Percentiles rank a stretch among this genome's conserved stretches.
These are phyloP conservation scores for Mortierella sp. DNA, from an alignment of 371 early-diverging fungal species.

Conservation along the genomic window DNA sequence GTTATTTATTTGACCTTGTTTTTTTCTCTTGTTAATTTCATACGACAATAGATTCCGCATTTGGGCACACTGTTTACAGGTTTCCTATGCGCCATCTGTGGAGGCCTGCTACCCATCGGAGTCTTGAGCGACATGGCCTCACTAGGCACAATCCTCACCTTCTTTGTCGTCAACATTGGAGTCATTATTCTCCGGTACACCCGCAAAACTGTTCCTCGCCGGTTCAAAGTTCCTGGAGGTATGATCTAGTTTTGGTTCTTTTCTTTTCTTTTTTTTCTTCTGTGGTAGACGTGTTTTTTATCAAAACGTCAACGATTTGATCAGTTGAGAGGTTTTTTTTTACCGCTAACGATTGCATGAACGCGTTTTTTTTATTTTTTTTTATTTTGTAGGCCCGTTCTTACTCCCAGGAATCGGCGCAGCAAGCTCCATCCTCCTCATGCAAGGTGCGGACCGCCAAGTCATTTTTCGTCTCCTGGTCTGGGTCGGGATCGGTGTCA, in stretches of 20 bases:
- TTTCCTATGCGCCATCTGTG: constrained; percentile 74
- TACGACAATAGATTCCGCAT: constrained; percentile 79
- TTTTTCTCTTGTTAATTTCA: constrained; percentile 64
- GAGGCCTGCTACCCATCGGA: constrained; percentile 86
- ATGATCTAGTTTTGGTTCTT: not conserved
- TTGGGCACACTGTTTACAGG: constrained; percentile 81
- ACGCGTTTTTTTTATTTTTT: not conserved
- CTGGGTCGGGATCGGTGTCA: constrained; percentile 47
- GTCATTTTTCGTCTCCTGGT: constrained; percentile 48
- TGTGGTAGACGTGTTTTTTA: too few relatives aligned
- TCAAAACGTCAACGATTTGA: too few relatives aligned
- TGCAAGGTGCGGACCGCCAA: constrained; percentile 47
- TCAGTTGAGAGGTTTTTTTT: too few relatives aligned
- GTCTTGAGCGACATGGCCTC: constrained; percentile 89
- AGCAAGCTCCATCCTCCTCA: constrained; percentile 32
- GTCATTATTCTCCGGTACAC: constrained; percentile 83
- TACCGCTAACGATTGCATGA: too few relatives aligned
- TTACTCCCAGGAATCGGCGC: constrained; percentile 51
- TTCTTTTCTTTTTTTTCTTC: not conserved
- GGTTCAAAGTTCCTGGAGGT: constrained; percentile 87
- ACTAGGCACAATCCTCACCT: constrained; percentile 89
- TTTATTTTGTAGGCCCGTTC: constrained; percentile 17
- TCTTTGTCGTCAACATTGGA: constrained; percentile 86
- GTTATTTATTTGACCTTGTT: constrained; percentile 33
- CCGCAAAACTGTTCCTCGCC: constrained; percentile 81